Evolutionary conservation across 768 basidiomycete genomes (phyloP).

Genomic region (Mycena filopes): DNA sequence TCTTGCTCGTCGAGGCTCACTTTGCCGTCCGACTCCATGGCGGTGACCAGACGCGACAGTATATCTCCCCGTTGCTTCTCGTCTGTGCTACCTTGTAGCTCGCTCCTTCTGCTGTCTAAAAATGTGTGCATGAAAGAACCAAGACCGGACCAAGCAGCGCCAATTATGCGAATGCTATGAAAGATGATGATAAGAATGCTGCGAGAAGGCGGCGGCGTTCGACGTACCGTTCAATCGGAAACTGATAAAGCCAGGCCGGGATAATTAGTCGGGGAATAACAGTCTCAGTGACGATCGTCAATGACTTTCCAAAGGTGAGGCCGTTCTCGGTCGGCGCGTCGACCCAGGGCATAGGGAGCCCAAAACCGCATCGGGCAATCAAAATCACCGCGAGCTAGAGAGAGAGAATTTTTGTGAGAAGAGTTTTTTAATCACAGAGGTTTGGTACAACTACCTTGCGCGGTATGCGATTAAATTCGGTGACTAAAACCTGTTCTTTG

Average conservation of each 20-base stretch:
- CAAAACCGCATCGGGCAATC: constrained; percentile 17
- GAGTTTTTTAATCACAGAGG: too few relatives aligned
- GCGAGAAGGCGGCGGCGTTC: not conserved
- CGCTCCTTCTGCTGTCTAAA: not conserved
- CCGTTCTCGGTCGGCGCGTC: constrained; percentile 6
- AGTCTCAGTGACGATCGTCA: constrained; percentile 8
- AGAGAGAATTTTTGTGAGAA: not conserved
- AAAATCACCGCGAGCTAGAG: constrained; percentile 9
- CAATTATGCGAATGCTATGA: not conserved
- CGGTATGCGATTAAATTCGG: constrained; percentile 3
- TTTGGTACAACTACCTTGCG: not conserved
- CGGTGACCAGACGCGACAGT: constrained; percentile 15
- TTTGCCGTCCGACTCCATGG: constrained; percentile 8
- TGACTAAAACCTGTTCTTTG: not conserved
- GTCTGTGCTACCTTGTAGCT: not conserved
- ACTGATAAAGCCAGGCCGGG: constrained; percentile 14
- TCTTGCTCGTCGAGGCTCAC: constrained; percentile 14
- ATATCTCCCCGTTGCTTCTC: constrained; percentile 10
- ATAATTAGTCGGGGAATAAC: constrained; percentile 12
- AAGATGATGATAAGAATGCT: too few relatives aligned
- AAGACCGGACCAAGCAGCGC: constrained; percentile 10
- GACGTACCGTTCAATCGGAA: constrained; percentile 7
- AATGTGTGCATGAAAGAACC: constrained; percentile 17
- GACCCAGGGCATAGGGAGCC: constrained; percentile 11
- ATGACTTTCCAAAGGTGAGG: constrained; percentile 7